Evolutionary conservation across 306 rosid species (phyloP), one percentile per base, ranked within the genome.

Genomic region (Ceratonia siliqua): DNA sequence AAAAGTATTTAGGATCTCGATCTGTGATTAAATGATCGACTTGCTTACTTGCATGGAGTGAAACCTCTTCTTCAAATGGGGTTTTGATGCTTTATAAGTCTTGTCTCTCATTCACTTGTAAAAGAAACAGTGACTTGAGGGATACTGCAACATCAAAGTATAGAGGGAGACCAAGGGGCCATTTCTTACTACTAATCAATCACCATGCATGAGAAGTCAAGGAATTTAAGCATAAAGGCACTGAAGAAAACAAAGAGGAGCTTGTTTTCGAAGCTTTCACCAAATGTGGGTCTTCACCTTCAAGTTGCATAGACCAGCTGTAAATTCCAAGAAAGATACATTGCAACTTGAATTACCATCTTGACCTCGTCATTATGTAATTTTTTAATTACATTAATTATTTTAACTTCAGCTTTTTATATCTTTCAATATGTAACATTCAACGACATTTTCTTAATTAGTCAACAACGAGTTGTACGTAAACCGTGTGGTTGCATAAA

Each of bases 241-340:
- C 58, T 24, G 80, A 69, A 81, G 82, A 55, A 71, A 81, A 78
- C 43, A 62, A 38, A 67, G 61, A 72, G 32, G 81, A 43, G 84
- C 78, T 96, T 91, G 85, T 76, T 73, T 79, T 5, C 75, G 86
- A 94, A 94, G 91, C 48, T 94, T 84, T 83, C 82, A 94, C 95
- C 98, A 82, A 88, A 84, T 88, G 78, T 82, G 86, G 89, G 82
- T 79, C 96, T 91, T 91, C 86, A 72, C 65, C 78, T 70, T 70
- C 88, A 92, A 89, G 91, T 77, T 75, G 82, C 62, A 39, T 27
- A 72, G 17, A 42, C 48, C 52, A 75, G 65, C 85, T 77, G 87
- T 76, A 62, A 69, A 41, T 75, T 54, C 79, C 72, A 24, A 50
- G 72, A 59, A 59, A 13, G 15, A 68, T 42, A 35, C 68, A 61